These are phyloP conservation scores for Lithospermum erythrorhizon DNA, from an alignment of 257 asterid species.

Conservation along the genomic window DNA sequence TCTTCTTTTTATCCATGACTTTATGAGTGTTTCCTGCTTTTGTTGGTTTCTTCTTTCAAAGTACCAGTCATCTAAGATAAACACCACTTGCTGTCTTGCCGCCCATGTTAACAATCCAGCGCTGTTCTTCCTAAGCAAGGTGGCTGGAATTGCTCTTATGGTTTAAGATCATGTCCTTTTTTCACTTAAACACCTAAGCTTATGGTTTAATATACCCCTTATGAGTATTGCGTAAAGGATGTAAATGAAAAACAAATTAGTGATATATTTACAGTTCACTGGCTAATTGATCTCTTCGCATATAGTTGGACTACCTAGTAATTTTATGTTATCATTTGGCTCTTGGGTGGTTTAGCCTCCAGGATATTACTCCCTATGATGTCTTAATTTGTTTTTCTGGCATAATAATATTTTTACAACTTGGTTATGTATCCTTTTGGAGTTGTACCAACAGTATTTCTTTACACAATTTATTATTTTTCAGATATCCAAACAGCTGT, in stretches of 20 bases:
- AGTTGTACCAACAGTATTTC: not conserved
- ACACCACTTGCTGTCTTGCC: not conserved
- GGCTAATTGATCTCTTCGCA: too few species aligned
- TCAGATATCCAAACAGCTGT: constrained; percentile 95
- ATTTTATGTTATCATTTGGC: not conserved
- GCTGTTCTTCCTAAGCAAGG: not conserved
- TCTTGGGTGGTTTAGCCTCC: not conserved
- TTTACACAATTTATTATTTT: constrained; percentile 12
- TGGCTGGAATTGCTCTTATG: not conserved
- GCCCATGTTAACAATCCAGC: not conserved
- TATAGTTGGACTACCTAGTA: too few species aligned
- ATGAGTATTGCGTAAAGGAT: too few species aligned
- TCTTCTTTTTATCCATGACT: not conserved
- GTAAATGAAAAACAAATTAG: too few species aligned
- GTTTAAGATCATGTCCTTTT: too few species aligned
- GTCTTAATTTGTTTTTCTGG: not conserved
- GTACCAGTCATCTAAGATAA: not conserved
- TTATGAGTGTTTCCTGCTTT: not conserved
- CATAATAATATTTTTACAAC: not conserved
- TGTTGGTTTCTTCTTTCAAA: not conserved
- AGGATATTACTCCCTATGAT: not conserved
- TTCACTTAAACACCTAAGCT: too few species aligned
- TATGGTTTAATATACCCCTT: too few species aligned
- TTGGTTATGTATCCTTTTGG: not conserved
- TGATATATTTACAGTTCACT: too few species aligned